Base-by-base conservation (phyloP, 768 basidiomycete genomes). In the Lactarius sanguifluus region DNA sequence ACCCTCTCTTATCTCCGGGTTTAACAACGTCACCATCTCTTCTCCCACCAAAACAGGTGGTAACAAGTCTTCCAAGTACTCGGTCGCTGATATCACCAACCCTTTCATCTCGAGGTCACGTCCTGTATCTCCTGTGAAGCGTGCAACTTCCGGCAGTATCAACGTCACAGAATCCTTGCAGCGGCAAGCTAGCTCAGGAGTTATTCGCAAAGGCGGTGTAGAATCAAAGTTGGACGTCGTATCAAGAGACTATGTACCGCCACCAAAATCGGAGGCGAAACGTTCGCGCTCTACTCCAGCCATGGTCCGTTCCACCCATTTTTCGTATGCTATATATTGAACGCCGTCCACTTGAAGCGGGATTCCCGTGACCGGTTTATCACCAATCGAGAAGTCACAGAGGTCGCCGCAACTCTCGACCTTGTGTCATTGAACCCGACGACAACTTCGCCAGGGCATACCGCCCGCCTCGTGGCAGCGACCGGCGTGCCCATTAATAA, bases 141-240 rank as follows among this genome's bases (percentile, higher is more conserved):
- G 87, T 13, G 75, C 83, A 1, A 81, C 82, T 0, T 78, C 79
- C 4, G 76, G 81, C 60, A 72, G 77, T 13, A 81, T 85, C 32
- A 78, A 82, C 15, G 77, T 84, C 47, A 81, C 82, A 0, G 86
- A 85, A 47, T 80, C 79, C 0, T 77, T 89, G 8, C 81, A 85
- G 61, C 81, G 85, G 2, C 90, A 91, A 72, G 87, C 88, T 0
- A 84, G 79, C 68, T 76, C 76, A 1, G 89, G 91, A 7, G 83
- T 94, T 20, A 88, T 93, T 69, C 79, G 90, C 43, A 89, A 85
- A 67, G 91, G 91, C 50, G 90, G 90, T 9, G 76, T 92, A 13
- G 91, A 94, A 73, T 88, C 87, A 68, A 81, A 89, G 64, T 78
- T 92, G 18, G 87, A 93, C 56, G 89, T 92, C 25, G 85, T 93